Base-by-base conservation (phyloP, 805 yeast species). In the Tetrapisispora pingtungensis region DNA sequence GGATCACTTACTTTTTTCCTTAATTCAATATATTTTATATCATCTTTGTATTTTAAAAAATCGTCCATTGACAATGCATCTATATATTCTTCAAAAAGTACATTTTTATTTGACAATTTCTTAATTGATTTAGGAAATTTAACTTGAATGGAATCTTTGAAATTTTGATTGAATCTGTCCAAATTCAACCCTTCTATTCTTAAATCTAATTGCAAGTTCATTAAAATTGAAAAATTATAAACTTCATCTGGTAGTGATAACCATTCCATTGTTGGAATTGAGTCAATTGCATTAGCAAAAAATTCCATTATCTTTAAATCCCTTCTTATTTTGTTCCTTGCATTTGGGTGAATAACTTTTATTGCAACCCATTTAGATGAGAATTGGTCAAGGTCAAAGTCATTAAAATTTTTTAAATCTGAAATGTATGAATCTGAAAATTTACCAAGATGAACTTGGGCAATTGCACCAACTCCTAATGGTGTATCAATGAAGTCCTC, bases 381-480 rank as follows among this genome's bases (percentile, higher is more conserved):
- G 20, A 19, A 17, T n/a, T 22, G 15, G 2, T 15, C 15, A 6
- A n/a, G 4, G 6, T 22, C 20, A 10, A 17, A 10, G 4, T 15
- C 13, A 12, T 4, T 24, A 5, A 14, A 5, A 15, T 15, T 13
- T 5, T 32, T 1, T 13, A 48, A 46, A 2, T 47, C 42, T 35
- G 68, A 55, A 19, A 76, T 61, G 12, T 73, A 72, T 34, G 66
- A 65, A 15, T 64, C 57, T 14, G 79, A 74, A 20, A 86, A 64
- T 50, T 77, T 79, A 1, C 84, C 97, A 33, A 75, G 64, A 64
- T 90, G 85, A 3, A 93, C 98, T 64, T 93, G 98, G 1, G 96
- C 98, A 67, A 93, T 93, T 1, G 98, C 96, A 13, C 98, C 98
- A n/a, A 90, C 90, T 1, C 98, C 98, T 7, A 89, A 66, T 0